A percentile compares a stretch with the other conserved stretches of the same genome.
Conservation (phyloP, 306 rosid species). For the Senna tora region DNA sequence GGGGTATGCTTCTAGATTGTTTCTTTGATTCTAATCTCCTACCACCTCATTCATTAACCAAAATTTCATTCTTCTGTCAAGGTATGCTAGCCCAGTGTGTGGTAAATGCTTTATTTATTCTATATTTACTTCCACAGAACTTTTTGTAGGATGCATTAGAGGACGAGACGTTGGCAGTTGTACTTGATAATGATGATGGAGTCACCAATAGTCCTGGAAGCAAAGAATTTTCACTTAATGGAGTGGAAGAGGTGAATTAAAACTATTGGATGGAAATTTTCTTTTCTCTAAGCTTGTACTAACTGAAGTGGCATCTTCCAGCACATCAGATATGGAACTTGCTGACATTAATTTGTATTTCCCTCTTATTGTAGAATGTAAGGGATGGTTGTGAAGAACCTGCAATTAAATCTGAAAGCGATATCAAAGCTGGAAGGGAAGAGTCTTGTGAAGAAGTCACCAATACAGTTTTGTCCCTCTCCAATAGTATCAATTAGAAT, state of each 20-base stretch:
- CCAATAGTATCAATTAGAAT: conserved; percentile 19
- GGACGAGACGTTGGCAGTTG: conserved; percentile 40
- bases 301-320: conserved; percentile 30
- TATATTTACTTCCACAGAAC: conserved; percentile 38
- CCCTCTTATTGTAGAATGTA: conserved; percentile 48
- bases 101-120: conserved; percentile 33
- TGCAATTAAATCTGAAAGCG: conserved; percentile 52
- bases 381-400: conserved; percentile 52
- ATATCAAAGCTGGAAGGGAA: conserved; percentile 44
- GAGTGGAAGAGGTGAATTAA: conserved; percentile 60
- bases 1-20: conserved; percentile 1
- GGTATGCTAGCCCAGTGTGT: conserved; percentile 24
- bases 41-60: conserved; percentile 2
- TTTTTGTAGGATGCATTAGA: conserved; percentile 58
- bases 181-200: conserved; percentile 47
- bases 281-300: conserved; percentile 9
- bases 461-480: conserved; percentile 39
- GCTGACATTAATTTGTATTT: conserved; percentile 20
- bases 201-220: conserved; percentile 38
- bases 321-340: conserved; percentile 31
- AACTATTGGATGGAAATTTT: conserved; percentile 18
- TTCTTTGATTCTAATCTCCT: conserved; percentile 38
- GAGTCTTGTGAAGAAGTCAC: conserved; percentile 54
- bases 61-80: neutral
- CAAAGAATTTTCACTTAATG: conserved; percentile 45